Evolutionary conservation across 768 basidiomycete genomes (phyloP), one percentile per base, ranked within the genome.

Genomic region (Polyporus arcularius): DNA sequence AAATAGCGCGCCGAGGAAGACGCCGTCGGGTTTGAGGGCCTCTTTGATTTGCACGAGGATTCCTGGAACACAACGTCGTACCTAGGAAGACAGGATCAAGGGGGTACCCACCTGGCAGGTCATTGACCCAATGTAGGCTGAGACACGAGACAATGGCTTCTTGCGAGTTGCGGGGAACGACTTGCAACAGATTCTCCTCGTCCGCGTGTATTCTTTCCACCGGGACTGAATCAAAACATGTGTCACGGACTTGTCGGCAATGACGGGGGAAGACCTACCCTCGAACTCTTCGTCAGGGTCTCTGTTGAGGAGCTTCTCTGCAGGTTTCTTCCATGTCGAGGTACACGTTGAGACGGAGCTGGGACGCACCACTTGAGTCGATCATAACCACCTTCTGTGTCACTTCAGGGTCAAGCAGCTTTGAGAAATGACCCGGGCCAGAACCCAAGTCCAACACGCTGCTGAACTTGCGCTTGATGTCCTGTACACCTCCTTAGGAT

Each of bases 101-200:
- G 40, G 42, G 6, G 67, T 80, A 30, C 35, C 11, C 35, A 92
- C 96, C 94, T 62, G 95, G 96, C 6, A 99, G 82, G 75, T 99
- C 97, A 67, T 98, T 98, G 12, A 97, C 85, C 97, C 97, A 99
- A 64, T 99, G 97, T 45, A 98, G 80, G 66, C 88, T 89, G 4
- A 97, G 81, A 71, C 93, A 96, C 12, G 94, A 96, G 28, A 97
- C 87, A 48, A 98, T 85, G 16, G 92, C 94, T 69, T 98, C 96
- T 70, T 96, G 90, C 14, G 93, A 92, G 61, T 89, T 82, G 2
- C 79, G 85, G 4, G 81, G 78, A 11, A 98, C 76, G 18, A 79
- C 72, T 45, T 84, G 75, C 2, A 96, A 79, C 1, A 98, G 74
- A 35, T 82, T 78, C 72, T 98, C 95, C 71, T 98, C 95, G 62